Percentiles rank a stretch among this genome's conserved stretches.
phyloP scores from a whole-genome alignment of 805 yeast species.

The Candida mattraensis region DNA sequence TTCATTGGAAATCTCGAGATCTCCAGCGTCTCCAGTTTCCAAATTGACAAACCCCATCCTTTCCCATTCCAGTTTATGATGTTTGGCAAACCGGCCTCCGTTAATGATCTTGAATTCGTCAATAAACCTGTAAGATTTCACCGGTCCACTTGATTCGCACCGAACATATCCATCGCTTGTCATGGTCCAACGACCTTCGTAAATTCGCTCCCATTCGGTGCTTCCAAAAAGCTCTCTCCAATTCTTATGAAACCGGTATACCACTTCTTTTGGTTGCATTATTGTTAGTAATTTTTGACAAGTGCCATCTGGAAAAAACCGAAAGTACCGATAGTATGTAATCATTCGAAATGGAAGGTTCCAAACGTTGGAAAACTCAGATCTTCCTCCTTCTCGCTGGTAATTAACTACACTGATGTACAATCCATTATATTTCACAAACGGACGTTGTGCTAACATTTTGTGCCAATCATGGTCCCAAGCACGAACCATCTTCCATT shows the following conservation, averaged over 20 bases:
- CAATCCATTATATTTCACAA: conserved; percentile 75
- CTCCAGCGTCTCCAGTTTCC: conserved; percentile 19
- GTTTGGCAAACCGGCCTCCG: conserved; percentile 57
- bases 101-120: conserved; percentile 61
- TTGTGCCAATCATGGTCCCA: conserved; percentile 47
- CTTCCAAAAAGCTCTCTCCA: conserved; percentile 26
- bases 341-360: conserved; percentile 76
- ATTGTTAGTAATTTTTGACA: conserved; percentile 70
- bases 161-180: conserved; percentile 52
- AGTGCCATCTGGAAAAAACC: conserved; percentile 79
- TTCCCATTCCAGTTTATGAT: conserved; percentile 73
- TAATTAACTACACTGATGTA: conserved; percentile 85
- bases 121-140: conserved; percentile 57
- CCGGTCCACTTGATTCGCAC: conserved; percentile 57
- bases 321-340: conserved; percentile 81
- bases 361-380: conserved; percentile 66
- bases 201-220: conserved; percentile 37
- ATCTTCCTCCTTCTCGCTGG: conserved; percentile 76
- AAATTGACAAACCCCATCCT: conserved; percentile 49
- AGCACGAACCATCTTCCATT: conserved; percentile 34
- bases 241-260: conserved; percentile 48
- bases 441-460: conserved; percentile 69
- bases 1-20: conserved; percentile 64
- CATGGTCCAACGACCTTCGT: conserved; percentile 57
- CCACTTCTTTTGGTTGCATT: conserved; percentile 67